phyloP scores from a whole-genome alignment of 2,329 filamentous ascomycete genomes.

The Pseudofabraea citricarpa region DNA sequence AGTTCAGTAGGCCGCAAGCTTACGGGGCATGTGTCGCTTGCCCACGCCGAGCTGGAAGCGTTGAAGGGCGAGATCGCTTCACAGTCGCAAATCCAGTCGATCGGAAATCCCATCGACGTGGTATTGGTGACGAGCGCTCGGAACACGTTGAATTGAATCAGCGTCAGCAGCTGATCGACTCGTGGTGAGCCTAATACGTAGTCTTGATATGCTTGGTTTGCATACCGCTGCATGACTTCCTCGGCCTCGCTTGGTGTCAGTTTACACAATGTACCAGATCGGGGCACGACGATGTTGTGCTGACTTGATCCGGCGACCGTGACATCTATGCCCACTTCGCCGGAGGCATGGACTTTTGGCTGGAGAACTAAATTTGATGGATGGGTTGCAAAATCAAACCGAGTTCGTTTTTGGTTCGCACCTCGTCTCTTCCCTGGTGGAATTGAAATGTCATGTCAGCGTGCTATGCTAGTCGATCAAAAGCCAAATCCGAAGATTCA shows the following conservation, averaged over 20 bases:
- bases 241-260: background rate
- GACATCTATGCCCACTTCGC: too few species aligned
- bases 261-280: background rate
- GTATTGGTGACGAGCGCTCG: constrained; percentile 15
- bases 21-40: constrained; percentile 4
- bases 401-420: too few species aligned
- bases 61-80: constrained; percentile 13
- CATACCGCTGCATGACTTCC: constrained; percentile 3
- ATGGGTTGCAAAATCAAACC: too few species aligned
- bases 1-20: constrained; percentile 25
- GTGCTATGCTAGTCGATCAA: constrained; percentile 1
- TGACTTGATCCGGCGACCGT: too few species aligned
- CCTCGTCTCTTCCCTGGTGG: too few species aligned
- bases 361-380: too few species aligned
- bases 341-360: too few species aligned
- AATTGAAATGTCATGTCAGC: background rate
- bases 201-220: background rate
- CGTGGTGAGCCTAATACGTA: constrained; percentile 10
- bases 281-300: background rate
- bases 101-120: constrained; percentile 2
- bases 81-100: constrained; percentile 8
- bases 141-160: constrained; percentile 20
- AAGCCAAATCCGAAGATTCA: background rate
- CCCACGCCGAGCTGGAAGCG: too few species aligned
- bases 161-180: constrained; percentile 11